A percentile compares a stretch with the other conserved stretches of the same genome.
Evolutionary conservation across 2,329 filamentous ascomycete species (phyloP).

Genomic region (Ophiosphaerella narmari): DNA sequence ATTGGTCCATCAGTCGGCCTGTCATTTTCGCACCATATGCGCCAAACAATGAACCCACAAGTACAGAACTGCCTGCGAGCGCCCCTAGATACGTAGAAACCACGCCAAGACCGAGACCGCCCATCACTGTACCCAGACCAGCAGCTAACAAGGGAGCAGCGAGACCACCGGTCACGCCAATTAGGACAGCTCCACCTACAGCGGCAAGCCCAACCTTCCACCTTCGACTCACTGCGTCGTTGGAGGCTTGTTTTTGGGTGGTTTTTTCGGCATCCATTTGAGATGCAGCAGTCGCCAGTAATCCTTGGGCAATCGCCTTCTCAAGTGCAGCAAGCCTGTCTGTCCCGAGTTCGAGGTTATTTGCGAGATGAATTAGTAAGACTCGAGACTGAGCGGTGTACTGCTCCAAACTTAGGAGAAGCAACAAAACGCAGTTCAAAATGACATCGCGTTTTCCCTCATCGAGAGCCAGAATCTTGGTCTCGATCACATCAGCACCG

Average conservation of each 20-base stretch:
- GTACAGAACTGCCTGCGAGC: conserved; percentile 76
- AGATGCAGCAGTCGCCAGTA: conserved; percentile 68
- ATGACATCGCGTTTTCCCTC: conserved; percentile 64
- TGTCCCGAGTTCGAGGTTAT: conserved; percentile 69
- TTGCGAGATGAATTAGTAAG: conserved; percentile 70
- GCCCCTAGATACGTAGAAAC: conserved; percentile 78
- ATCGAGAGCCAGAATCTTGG: conserved; percentile 39
- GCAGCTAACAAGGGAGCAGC: conserved; percentile 76
- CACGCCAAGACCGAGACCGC: conserved; percentile 73
- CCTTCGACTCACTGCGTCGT: conserved; percentile 64
- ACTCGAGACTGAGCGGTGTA: conserved; percentile 75
- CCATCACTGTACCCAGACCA: conserved; percentile 77
- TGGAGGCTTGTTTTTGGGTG: conserved; percentile 70
- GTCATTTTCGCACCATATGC: conserved; percentile 84
- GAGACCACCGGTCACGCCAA: conserved; percentile 77
- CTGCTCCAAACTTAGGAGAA: conserved; percentile 74
- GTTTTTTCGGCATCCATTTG: conserved; percentile 78
- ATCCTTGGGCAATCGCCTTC: conserved; percentile 70
- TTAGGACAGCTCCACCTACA: conserved; percentile 82
- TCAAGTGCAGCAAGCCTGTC: conserved; percentile 71
- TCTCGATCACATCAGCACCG: conserved; percentile 43
- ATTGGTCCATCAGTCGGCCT: conserved; percentile 81
- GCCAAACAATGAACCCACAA: conserved; percentile 84
- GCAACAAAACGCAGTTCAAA: conserved; percentile 70
- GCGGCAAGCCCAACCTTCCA: conserved; percentile 86